Evolutionary conservation across 169 alveolate genomes (phyloP).

Genomic region (Theileria orientalis): DNA sequence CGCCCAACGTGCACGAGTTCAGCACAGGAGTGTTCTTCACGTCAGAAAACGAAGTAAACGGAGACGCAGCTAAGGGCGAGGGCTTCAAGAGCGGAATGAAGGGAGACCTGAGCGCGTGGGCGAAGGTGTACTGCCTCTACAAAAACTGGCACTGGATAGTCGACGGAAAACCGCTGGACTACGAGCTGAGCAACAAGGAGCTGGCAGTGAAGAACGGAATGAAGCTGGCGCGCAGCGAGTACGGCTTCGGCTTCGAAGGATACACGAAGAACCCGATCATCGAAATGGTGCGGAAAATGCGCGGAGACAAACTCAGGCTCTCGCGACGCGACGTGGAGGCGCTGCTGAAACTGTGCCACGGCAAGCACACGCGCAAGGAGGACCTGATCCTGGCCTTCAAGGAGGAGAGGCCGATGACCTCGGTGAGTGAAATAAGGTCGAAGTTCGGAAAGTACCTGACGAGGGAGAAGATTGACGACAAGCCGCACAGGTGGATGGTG

Average conservation of each 20-base stretch:
- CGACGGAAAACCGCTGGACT: conserved; percentile 55
- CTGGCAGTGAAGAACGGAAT: conserved; percentile 55
- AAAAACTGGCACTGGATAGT: conserved; percentile 67
- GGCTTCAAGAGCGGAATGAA: conserved; percentile 23
- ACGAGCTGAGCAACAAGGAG: conserved; percentile 46
- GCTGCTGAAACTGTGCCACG: conserved; percentile 60
- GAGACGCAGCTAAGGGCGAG: no score
- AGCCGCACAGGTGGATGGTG: conserved; percentile 66
- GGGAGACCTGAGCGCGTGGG: conserved; percentile 36
- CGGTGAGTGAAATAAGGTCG: conserved; percentile 32
- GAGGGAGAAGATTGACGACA: conserved; percentile 54
- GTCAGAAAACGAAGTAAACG: not conserved
- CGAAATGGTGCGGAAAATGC: conserved; percentile 36
- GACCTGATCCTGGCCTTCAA: conserved; percentile 44
- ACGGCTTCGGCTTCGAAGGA: conserved; percentile 66
- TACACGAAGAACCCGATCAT: conserved; percentile 56
- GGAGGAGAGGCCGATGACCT: conserved; percentile 46
- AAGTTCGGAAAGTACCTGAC: conserved; percentile 57
- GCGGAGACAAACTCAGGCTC: conserved; percentile 35
- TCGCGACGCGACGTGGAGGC: conserved; percentile 57
- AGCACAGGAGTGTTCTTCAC: conserved; percentile 27
- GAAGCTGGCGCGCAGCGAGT: conserved; percentile 24
- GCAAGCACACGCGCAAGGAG: conserved; percentile 60
- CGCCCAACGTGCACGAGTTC: conserved; percentile 28
- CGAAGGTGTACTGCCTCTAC: conserved; percentile 56